phyloP scores from a whole-genome alignment of 2,329 filamentous ascomycete species.

The Pseudocercospora musae region DNA sequence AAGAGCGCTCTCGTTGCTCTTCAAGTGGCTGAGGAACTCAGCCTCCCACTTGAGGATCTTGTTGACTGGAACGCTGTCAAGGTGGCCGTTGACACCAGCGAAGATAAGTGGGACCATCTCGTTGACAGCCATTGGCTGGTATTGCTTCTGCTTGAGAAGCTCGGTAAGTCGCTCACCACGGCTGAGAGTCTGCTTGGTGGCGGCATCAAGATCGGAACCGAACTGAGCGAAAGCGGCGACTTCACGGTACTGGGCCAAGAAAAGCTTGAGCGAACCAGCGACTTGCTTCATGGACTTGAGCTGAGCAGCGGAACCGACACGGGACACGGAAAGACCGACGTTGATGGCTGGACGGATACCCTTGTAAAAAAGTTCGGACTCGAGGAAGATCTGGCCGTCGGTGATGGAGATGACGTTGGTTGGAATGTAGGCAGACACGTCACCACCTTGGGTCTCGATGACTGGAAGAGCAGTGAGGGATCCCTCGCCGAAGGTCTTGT shows the following conservation, averaged over 20 bases:
- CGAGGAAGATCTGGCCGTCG: conserved; percentile 99
- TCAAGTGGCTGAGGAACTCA: conserved; percentile 90
- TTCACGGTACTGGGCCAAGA: conserved; percentile 99
- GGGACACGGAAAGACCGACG: conserved; percentile 99
- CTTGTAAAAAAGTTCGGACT: conserved; percentile 99
- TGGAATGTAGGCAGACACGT: conserved; percentile 99
- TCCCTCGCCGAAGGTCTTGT: conserved; percentile 81
- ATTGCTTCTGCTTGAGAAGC: conserved; percentile 99
- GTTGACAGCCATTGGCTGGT: conserved; percentile 96
- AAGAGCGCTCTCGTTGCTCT: conserved; percentile 82
- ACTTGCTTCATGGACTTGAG: conserved; percentile 99
- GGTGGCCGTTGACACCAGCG: conserved; percentile 96
- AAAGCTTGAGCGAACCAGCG: conserved; percentile 98
- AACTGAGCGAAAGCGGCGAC: conserved; percentile 99
- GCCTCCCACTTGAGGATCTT: conserved; percentile 93
- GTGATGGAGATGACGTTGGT: conserved; percentile 99
- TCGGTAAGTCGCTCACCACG: conserved; percentile 99
- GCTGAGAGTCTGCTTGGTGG: conserved; percentile 96
- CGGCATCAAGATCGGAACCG: conserved; percentile 98
- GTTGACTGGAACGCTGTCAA: conserved; percentile 82
- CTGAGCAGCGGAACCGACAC: conserved; percentile 99
- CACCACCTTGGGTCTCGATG: conserved; percentile 99
- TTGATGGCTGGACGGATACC: conserved; percentile 99
- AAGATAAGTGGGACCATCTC: conserved; percentile 99
- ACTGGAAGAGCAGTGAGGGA: conserved; percentile 95